These are phyloP conservation scores for Blastobotrys petasosporus DNA, from an alignment of 1,139 yeast species.

Conservation along the genomic window DNA sequence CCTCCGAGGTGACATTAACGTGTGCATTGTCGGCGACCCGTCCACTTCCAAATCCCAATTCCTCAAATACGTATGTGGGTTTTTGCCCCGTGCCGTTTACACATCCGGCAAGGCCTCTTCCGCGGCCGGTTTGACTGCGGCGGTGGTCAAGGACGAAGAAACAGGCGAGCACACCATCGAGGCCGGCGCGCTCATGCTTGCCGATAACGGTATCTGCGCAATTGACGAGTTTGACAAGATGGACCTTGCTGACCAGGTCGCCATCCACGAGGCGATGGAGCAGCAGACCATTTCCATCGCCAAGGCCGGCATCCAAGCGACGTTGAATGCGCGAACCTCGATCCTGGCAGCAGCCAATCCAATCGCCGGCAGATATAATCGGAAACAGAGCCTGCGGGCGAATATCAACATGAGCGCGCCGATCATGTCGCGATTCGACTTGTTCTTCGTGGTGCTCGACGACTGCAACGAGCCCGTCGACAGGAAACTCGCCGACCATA, in stretches of 20 bases:
- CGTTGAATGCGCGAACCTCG: conserved; percentile 91
- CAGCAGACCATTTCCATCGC: conserved; percentile 98
- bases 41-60: conserved; percentile 97
- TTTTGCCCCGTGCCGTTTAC: conserved; percentile 90
- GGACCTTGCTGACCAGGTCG: conserved; percentile 95
- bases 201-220: conserved; percentile 97
- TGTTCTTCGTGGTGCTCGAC: conserved; percentile 90
- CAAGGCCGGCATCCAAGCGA: conserved; percentile 97
- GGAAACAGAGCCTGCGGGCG: conserved; percentile 76
- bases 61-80: conserved; percentile 84
- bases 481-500: conserved; percentile 84
- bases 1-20: conserved; percentile 93
- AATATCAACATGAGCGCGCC: conserved; percentile 98
- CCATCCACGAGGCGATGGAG: conserved; percentile 99
- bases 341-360: conserved; percentile 98
- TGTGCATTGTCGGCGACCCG: conserved; percentile 97
- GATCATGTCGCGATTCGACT: conserved; percentile 95
- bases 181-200: conserved; percentile 98
- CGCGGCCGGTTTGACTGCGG: conserved; percentile 98
- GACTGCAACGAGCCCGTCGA: conserved; percentile 92
- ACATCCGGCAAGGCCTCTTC: conserved; percentile 98
- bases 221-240: conserved; percentile 98
- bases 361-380: conserved; percentile 87
- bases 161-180: conserved; percentile 96
- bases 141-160: conserved; percentile 96